Percentiles rank a stretch among this genome's conserved stretches.
phyloP scores from a whole-genome alignment of 352 stramenopile species.

The Globisporangium takayamanum region DNA sequence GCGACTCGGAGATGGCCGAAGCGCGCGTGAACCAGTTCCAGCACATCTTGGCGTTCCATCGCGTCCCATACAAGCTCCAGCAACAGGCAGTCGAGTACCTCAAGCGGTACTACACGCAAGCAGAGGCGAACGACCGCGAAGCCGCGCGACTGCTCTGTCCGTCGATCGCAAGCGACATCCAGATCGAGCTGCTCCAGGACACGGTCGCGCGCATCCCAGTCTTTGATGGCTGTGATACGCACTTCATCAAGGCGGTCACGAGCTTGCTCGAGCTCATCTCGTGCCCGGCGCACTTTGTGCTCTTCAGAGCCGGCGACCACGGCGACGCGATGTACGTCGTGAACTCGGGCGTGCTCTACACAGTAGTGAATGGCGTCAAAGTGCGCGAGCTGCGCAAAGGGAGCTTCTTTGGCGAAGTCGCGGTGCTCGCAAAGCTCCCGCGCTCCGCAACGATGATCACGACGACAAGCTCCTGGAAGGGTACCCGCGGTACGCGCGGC shows the following conservation, averaged over 20 bases:
- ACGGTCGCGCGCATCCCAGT: conserved; percentile 51
- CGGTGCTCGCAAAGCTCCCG: conserved; percentile 56
- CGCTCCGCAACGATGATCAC: conserved; percentile 56
- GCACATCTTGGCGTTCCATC: conserved; percentile 61
- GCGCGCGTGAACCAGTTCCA: conserved; percentile 63
- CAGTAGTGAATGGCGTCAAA: conserved; percentile 52
- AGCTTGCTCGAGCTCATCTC: conserved; percentile 50
- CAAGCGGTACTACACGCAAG: conserved; percentile 58
- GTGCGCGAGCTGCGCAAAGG: conserved; percentile 62
- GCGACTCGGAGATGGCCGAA: conserved; percentile 44
- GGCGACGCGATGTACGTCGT: conserved; percentile 73
- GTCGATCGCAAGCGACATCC: conserved; percentile 67
- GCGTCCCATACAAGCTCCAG: conserved; percentile 40
- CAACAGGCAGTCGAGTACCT: conserved; percentile 55
- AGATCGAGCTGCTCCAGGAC: conserved; percentile 48
- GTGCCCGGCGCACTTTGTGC: conserved; percentile 41
- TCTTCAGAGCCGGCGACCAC: conserved; percentile 52
- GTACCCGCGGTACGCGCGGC: conserved; percentile 38
- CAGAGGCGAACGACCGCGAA: conserved; percentile 55
- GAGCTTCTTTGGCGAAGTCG: conserved; percentile 61
- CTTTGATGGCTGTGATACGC: conserved; percentile 44
- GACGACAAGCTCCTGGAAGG: conserved; percentile 47
- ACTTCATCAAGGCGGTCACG: conserved; percentile 56
- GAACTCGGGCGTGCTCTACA: conserved; percentile 54
- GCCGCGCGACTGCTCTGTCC: conserved; percentile 51